phyloP scores from a whole-genome alignment of 805 yeast genomes.

The Danielia reshetovae region DNA sequence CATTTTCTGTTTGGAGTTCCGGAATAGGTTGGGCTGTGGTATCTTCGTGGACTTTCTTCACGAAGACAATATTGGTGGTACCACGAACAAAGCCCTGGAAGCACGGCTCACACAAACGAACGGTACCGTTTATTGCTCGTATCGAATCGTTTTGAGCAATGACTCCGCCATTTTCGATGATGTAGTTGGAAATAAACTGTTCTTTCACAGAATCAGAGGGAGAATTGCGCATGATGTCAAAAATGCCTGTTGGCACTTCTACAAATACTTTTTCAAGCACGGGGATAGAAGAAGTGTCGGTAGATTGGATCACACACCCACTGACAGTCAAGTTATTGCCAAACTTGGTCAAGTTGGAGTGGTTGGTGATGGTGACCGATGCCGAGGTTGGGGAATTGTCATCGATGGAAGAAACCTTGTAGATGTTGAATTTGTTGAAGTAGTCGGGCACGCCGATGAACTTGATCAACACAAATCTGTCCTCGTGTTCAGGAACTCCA shows the following conservation, averaged over 20 bases:
- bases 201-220: constrained; percentile 30
- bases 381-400: constrained; percentile 19
- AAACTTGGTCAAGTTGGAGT: constrained; percentile 28
- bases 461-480: constrained; percentile 30
- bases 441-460: constrained; percentile 38
- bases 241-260: constrained; percentile 43
- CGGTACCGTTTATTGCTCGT: constrained; percentile 43
- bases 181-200: constrained; percentile 26
- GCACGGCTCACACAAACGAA: constrained; percentile 67
- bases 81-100: constrained; percentile 56
- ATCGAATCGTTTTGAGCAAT: constrained; percentile 42
- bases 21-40: background rate
- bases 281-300: constrained; percentile 30
- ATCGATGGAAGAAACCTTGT: constrained; percentile 30
- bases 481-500: constrained; percentile 2
- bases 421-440: constrained; percentile 32
- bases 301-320: constrained; percentile 32
- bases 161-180: constrained; percentile 20
- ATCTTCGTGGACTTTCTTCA: constrained; percentile 26
- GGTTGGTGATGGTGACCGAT: constrained; percentile 38
- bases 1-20: constrained; percentile 2
- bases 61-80: constrained; percentile 52
- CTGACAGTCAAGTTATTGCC: constrained; percentile 42
- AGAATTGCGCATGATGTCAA: constrained; percentile 28
- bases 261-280: constrained; percentile 42